phyloP scores from a whole-genome alignment of 208 protist species.

The Crithidia mellificae region DNA sequence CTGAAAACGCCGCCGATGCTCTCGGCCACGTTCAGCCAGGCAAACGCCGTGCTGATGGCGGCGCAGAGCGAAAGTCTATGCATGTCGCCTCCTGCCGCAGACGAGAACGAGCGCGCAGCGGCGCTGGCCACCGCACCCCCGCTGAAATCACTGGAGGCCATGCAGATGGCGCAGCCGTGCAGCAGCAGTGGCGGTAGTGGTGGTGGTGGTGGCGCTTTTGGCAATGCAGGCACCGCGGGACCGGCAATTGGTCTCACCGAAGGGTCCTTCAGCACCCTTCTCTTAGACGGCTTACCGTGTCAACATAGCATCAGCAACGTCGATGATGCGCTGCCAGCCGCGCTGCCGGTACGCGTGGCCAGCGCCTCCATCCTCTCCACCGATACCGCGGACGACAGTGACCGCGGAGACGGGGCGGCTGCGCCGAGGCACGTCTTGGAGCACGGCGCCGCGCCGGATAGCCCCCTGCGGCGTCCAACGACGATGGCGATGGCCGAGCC shows the following conservation, averaged over 20 bases:
- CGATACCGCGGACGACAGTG: too few relatives aligned
- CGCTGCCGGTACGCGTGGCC: neutral
- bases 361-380: neutral
- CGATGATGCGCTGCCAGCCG: neutral
- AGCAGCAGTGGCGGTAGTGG: neutral
- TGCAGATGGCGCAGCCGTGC: neutral
- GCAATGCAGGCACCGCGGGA: neutral
- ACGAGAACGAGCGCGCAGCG: neutral
- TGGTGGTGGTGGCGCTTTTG: neutral
- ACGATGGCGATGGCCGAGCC: too few relatives aligned
- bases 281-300: neutral
- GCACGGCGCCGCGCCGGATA: too few relatives aligned
- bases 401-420: too few relatives aligned
- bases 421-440: too few relatives aligned
- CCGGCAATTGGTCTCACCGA: neutral
- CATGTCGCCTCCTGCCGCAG: neutral
- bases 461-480: too few relatives aligned
- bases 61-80: neutral
- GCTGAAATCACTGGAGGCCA: neutral
- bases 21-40: neutral
- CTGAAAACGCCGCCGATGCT: conserved; percentile 6
- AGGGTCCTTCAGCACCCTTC: neutral
- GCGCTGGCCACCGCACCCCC: neutral
- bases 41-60: neutral
- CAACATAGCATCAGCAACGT: neutral